These are phyloP conservation scores for Dendrobium catenatum DNA, from an alignment of 106 monocot genomes.

Conservation along the genomic window DNA sequence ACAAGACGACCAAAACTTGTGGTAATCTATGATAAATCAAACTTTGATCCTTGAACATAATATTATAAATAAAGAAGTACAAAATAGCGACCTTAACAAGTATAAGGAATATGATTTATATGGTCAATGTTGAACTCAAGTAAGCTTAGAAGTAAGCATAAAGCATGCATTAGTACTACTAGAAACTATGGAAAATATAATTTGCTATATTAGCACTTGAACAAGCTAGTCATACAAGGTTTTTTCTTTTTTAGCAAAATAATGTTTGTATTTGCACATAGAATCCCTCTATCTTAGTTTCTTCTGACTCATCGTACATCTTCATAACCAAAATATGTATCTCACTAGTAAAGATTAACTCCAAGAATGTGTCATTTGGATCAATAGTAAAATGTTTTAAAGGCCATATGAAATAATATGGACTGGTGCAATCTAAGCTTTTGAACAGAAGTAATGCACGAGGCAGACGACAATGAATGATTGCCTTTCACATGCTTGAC, in stretches of 20 bases:
- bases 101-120: background rate
- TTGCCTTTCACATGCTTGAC: too few species aligned
- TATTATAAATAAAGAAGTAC: background rate
- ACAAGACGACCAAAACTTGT: constrained; percentile 72
- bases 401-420: constrained; percentile 27
- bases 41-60: background rate
- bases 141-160: background rate
- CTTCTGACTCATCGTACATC: constrained; percentile 91
- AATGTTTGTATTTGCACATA: constrained; percentile 80
- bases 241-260: constrained; percentile 62
- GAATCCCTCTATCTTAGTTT: constrained; percentile 98
- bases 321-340: constrained; percentile 96
- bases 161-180: constrained; percentile 3
- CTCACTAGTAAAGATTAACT: constrained; percentile 93
- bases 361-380: constrained; percentile 85
- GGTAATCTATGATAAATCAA: constrained; percentile 52
- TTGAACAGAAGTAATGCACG: too few species aligned
- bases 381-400: constrained; percentile 66
- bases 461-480: too few species aligned
- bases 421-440: too few species aligned
- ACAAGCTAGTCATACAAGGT: constrained; percentile 79
- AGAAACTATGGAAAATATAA: background rate
- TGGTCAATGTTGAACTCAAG: background rate
- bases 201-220: constrained; percentile 41
- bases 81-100: background rate